These are phyloP conservation scores for Zymoseptoria ardabiliae DNA, from an alignment of 2,329 filamentous ascomycete species.

Conservation along the genomic window DNA sequence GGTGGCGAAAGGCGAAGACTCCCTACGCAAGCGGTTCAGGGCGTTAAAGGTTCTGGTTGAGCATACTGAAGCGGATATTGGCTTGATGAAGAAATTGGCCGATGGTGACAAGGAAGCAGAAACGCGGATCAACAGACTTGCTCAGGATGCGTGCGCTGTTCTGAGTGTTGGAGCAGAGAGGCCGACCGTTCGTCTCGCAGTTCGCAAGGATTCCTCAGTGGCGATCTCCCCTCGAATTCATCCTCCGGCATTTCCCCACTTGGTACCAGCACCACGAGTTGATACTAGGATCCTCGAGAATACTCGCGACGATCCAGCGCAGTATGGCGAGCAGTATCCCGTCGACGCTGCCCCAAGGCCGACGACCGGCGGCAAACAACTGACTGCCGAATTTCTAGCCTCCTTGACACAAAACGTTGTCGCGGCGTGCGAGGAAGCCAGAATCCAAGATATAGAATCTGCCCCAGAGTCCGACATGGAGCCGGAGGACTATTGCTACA, in stretches of 20 bases:
- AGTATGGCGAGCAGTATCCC: background rate
- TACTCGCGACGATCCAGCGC: background rate
- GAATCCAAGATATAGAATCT: background rate
- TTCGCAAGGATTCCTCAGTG: background rate
- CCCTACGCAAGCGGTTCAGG: constrained; percentile 6
- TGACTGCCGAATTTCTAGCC: background rate
- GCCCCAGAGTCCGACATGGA: constrained; percentile 1
- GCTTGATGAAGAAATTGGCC: constrained; percentile 4
- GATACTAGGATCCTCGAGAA: background rate
- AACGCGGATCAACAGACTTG: constrained; percentile 8
- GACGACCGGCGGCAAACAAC: constrained; percentile 12
- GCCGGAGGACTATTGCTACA: constrained; percentile 6
- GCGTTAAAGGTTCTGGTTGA: constrained; percentile 6
- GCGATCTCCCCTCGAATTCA: background rate
- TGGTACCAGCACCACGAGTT: constrained; percentile 2
- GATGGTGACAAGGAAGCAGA: constrained; percentile 6
- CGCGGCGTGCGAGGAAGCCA: background rate
- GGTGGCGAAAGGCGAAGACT: background rate
- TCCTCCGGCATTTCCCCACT: constrained; percentile 2
- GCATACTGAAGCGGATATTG: background rate
- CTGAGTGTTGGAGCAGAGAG: background rate
- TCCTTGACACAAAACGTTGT: background rate
- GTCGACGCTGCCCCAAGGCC: background rate
- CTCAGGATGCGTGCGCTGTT: background rate
- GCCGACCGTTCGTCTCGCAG: background rate